These are phyloP conservation scores for Saccharomyces mikatae DNA, from an alignment of 805 yeast genomes.

Conservation along the genomic window DNA sequence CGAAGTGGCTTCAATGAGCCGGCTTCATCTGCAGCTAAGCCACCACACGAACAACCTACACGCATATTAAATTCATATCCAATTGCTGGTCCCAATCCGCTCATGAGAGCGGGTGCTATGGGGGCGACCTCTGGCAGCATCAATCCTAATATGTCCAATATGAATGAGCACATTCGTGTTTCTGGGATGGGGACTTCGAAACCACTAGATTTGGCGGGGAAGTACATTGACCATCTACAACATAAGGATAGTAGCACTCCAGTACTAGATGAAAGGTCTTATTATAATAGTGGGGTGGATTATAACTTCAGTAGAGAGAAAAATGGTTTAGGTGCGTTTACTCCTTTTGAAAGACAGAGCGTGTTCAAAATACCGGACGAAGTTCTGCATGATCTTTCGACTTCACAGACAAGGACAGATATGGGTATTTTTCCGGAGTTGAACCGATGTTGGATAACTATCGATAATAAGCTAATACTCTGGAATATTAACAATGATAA, in stretches of 20 bases:
- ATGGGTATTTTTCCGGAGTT: constrained; percentile 82
- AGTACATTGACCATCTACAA: constrained; percentile 51
- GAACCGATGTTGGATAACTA: constrained; percentile 75
- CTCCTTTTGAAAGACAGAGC: constrained; percentile 69
- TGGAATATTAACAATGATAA: constrained; percentile 69
- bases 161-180: constrained; percentile 29
- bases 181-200: constrained; percentile 28
- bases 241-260: constrained; percentile 52
- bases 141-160: constrained; percentile 2
- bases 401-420: constrained; percentile 56
- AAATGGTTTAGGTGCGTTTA: constrained; percentile 41
- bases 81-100: constrained; percentile 2
- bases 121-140: constrained; percentile 1
- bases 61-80: not conserved
- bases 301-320: constrained; percentile 55
- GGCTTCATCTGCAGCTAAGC: not conserved
- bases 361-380: constrained; percentile 73
- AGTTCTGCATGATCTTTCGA: constrained; percentile 63
- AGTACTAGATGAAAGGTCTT: constrained; percentile 41
- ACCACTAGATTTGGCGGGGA: constrained; percentile 49
- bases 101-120: constrained; percentile 1
- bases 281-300: constrained; percentile 50
- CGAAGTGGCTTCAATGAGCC: not conserved
- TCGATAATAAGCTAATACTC: constrained; percentile 70
- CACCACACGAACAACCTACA: not conserved